A percentile compares a stretch with the other conserved stretches of the same genome.
These are phyloP conservation scores for Breynia disticha DNA, from an alignment of 441 rosid species.

Conservation along the genomic window DNA sequence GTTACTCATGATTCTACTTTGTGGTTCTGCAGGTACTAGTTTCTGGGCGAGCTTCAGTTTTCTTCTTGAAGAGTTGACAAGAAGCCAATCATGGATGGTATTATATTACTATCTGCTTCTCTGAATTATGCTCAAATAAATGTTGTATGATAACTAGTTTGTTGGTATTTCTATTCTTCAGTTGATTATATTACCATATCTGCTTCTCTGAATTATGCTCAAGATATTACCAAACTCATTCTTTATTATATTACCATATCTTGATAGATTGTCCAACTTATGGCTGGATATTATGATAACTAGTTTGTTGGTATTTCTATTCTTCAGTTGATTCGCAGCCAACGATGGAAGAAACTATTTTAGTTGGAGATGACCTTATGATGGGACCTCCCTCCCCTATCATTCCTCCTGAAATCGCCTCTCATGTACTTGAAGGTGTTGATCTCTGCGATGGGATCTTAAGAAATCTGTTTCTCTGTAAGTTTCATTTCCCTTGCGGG, in stretches of 20 bases:
- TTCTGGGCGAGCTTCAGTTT: slow-evolving; percentile 4
- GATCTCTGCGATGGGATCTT: slow-evolving; percentile 72
- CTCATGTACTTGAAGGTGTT: slow-evolving; percentile 87
- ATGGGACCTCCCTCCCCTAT: slow-evolving; percentile 86
- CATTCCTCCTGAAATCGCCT: slow-evolving; percentile 84
- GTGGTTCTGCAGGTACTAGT: slow-evolving; percentile 23
- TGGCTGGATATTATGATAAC: neutral
- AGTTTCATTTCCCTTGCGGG: slow-evolving; percentile 21
- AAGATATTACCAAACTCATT: no score
- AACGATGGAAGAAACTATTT: slow-evolving; percentile 85
- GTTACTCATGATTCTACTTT: slow-evolving; percentile 3
- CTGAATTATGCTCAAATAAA: neutral
- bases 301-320: slow-evolving; percentile 10
- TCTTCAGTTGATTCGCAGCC: slow-evolving; percentile 85
- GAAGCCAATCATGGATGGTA: slow-evolving; percentile 63
- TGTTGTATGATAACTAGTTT: slow-evolving; percentile 1
- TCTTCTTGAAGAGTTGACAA: slow-evolving; percentile 8
- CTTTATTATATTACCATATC: no score
- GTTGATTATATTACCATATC: no score
- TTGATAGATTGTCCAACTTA: no score
- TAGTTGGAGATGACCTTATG: slow-evolving; percentile 95
- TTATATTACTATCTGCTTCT: neutral
- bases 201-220: no score
- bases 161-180: slow-evolving; percentile 23
- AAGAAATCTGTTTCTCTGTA: slow-evolving; percentile 79